Percentiles rank a stretch among this genome's conserved stretches.
phyloP scores from a whole-genome alignment of 2,329 filamentous ascomycete genomes.

The Fusarium xyrophilum region DNA sequence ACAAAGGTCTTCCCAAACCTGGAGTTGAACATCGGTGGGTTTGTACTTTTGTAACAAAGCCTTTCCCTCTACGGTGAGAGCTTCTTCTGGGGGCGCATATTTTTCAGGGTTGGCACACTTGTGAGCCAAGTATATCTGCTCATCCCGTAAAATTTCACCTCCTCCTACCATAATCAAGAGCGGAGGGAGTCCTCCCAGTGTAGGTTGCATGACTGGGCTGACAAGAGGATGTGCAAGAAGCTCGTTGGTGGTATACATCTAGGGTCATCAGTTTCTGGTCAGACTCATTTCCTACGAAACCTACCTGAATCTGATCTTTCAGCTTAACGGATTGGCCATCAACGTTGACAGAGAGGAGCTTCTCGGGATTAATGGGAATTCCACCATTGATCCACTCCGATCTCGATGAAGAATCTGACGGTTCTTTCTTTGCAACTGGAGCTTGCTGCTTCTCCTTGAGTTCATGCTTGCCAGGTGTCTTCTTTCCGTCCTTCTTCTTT shows the following conservation, averaged over 20 bases:
- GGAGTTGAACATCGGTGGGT: constrained; percentile 89
- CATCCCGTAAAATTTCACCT: constrained; percentile 87
- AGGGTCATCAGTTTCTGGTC: constrained; percentile 42
- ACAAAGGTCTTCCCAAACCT: constrained; percentile 95
- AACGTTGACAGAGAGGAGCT: constrained; percentile 68
- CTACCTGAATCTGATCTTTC: constrained; percentile 89
- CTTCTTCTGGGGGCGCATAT: constrained; percentile 72
- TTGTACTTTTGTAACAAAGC: constrained; percentile 70
- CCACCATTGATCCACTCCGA: constrained; percentile 42
- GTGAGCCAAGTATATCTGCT: constrained; percentile 94
- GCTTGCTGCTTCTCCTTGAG: constrained; percentile 47
- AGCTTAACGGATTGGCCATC: constrained; percentile 75
- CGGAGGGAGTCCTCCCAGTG: constrained; percentile 87
- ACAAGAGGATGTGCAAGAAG: constrained; percentile 87
- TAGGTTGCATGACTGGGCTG: constrained; percentile 86
- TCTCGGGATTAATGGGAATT: constrained; percentile 39
- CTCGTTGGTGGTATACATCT: constrained; percentile 81
- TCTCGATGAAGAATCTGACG: constrained; percentile 29
- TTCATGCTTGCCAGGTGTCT: constrained; percentile 29
- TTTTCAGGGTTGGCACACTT: constrained; percentile 85
- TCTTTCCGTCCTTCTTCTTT: constrained; percentile 41
- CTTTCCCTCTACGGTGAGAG: constrained; percentile 68
- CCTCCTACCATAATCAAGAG: constrained; percentile 86
- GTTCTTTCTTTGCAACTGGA: constrained; percentile 42
- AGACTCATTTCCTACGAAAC: constrained; percentile 9